These are phyloP conservation scores for Bruguiera gymnorhiza DNA, from an alignment of 345 rosid genomes.

Conservation along the genomic window DNA sequence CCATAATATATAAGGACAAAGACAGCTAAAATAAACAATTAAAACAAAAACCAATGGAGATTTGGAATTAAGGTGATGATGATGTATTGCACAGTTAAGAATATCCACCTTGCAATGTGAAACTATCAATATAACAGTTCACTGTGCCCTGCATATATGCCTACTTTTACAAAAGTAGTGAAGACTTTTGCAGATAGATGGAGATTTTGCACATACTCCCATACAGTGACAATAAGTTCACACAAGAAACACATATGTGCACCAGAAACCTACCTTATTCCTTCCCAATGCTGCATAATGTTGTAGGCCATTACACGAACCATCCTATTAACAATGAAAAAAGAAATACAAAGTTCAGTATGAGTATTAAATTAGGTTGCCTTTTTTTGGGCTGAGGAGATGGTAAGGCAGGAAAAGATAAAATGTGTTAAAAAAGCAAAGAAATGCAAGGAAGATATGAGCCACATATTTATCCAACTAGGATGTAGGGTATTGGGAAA, in stretches of 20 bases:
- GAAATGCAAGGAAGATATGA: no score
- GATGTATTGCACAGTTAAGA: neutral
- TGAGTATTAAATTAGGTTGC: slow-evolving; percentile 2
- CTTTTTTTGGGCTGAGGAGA: neutral
- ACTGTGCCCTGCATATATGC: no score
- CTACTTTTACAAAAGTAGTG: no score
- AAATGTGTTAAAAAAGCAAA: neutral
- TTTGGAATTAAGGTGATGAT: neutral
- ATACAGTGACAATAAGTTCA: no score
- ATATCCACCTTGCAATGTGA: no score
- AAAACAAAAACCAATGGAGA: neutral
- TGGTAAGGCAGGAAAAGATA: neutral
- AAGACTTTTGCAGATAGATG: no score
- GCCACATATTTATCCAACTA: no score
- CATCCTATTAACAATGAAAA: slow-evolving; percentile 53
- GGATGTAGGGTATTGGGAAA: no score
- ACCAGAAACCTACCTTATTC: slow-evolving; percentile 61
- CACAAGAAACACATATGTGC: neutral
- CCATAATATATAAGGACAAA: slow-evolving; percentile 15
- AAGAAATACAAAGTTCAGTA: neutral
- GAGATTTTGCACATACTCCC: no score
- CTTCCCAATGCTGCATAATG: slow-evolving; percentile 99
- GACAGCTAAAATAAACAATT: slow-evolving; percentile 13
- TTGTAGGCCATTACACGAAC: slow-evolving; percentile 97
- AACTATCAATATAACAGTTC: no score